A percentile compares a stretch with the other conserved stretches of the same genome.
phyloP scores from a whole-genome alignment of 179 eudicot species.

The Beta lomatogona region DNA sequence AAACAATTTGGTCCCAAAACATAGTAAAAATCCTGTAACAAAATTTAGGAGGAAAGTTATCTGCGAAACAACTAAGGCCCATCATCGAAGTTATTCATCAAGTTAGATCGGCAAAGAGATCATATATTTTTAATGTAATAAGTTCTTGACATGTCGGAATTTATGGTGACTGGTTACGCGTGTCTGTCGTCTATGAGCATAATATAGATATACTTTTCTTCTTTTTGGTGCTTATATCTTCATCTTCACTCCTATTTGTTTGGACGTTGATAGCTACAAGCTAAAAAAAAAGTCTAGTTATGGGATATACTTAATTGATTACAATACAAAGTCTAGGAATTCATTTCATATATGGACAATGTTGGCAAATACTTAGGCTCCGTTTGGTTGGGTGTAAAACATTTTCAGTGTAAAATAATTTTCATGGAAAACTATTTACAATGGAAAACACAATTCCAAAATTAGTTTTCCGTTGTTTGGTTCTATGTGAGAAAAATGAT shows the following conservation, averaged over 20 bases:
- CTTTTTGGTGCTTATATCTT: neutral
- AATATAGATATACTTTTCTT: neutral
- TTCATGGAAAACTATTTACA: too few relatives aligned
- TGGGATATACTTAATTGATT: neutral
- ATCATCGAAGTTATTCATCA: neutral
- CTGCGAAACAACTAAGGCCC: neutral
- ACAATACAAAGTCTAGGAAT: neutral
- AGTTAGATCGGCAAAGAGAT: neutral
- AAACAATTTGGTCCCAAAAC: conserved; percentile 19
- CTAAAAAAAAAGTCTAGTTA: neutral
- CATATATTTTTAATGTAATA: neutral
- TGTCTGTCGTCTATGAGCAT: neutral
- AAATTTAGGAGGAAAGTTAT: neutral
- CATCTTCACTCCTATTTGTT: conserved; percentile 11
- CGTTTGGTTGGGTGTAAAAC: too few relatives aligned
- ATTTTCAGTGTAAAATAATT: too few relatives aligned
- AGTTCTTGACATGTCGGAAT: conserved; percentile 28
- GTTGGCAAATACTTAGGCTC: neutral
- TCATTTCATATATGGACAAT: neutral
- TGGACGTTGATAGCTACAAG: conserved; percentile 7
- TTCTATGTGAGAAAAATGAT: too few relatives aligned
- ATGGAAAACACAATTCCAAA: too few relatives aligned
- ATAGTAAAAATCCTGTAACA: conserved; percentile 3
- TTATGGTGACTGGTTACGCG: conserved; percentile 14
- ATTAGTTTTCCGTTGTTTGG: too few relatives aligned